Percentiles rank a stretch among this genome's conserved stretches.
Conservation (phyloP, 1,284 basidiomycete genomes). For the Ceratorhiza oryzae-sativae region DNA sequence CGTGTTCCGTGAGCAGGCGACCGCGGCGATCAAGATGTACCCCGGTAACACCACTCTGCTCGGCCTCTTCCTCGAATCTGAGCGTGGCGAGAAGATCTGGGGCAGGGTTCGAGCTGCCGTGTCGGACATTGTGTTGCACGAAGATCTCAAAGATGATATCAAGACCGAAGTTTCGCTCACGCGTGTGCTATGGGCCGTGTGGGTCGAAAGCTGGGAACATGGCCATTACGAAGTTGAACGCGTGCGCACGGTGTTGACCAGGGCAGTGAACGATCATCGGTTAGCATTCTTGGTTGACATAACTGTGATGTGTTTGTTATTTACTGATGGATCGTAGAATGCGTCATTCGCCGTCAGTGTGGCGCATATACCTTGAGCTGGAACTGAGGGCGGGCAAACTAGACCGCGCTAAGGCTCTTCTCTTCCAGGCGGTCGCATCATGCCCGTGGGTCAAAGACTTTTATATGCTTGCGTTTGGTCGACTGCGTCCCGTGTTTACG, state of each 20-base stretch:
- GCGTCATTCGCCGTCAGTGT: slow-evolving; percentile 69
- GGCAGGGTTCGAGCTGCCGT: slow-evolving; percentile 63
- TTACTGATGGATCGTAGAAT: slow-evolving; percentile 58
- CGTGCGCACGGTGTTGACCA: slow-evolving; percentile 66
- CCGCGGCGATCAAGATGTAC: slow-evolving; percentile 63
- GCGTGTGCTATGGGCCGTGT: slow-evolving; percentile 70
- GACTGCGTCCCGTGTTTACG: slow-evolving; percentile 72
- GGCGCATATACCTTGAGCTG: slow-evolving; percentile 84
- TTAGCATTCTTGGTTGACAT: slow-evolving; percentile 50
- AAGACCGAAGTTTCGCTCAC: slow-evolving; percentile 50
- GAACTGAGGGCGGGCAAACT: slow-evolving; percentile 72
- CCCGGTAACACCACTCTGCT: slow-evolving; percentile 77
- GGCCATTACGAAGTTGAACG: slow-evolving; percentile 74
- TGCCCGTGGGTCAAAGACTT: slow-evolving; percentile 82
- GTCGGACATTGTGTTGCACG: slow-evolving; percentile 27
- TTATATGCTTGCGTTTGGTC: slow-evolving; percentile 76
- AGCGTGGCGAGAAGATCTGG: slow-evolving; percentile 78
- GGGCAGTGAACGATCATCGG: slow-evolving; percentile 70
- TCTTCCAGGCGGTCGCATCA: slow-evolving; percentile 82
- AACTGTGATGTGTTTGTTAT: neutral
- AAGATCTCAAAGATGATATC: slow-evolving; percentile 54
- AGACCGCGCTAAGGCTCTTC: slow-evolving; percentile 73
- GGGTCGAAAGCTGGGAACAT: slow-evolving; percentile 78
- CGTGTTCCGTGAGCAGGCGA: slow-evolving; percentile 65
- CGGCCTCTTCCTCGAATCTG: slow-evolving; percentile 78